A percentile compares a stretch with the other conserved stretches of the same genome.
Evolutionary conservation across 345 rosid genomes (phyloP).

Genomic region (Citrus unshiu): DNA sequence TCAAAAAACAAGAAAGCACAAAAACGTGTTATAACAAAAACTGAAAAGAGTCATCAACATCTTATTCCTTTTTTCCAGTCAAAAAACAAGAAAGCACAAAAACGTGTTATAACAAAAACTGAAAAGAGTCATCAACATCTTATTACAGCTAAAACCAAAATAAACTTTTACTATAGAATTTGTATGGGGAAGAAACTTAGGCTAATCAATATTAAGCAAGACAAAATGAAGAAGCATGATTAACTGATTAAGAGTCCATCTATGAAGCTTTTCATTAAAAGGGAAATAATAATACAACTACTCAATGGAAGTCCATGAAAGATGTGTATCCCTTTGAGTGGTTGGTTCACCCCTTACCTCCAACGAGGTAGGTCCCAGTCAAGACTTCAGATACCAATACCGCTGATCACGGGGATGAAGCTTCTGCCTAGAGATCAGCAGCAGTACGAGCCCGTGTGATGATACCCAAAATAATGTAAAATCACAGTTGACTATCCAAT

Average conservation of each 20-base stretch:
- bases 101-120: background rate
- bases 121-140: background rate
- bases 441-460: slow-evolving; percentile 1
- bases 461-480: background rate
- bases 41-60: background rate
- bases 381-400: slow-evolving; percentile 1
- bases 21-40: background rate
- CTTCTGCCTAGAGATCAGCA: background rate
- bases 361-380: background rate
- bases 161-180: background rate
- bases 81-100: background rate
- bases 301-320: background rate
- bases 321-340: background rate
- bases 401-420: background rate
- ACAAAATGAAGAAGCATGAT: slow-evolving; percentile 2
- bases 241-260: background rate
- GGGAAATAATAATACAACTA: background rate
- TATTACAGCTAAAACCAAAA: background rate
- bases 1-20: background rate
- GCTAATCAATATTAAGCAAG: background rate
- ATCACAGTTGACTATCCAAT: slow-evolving; percentile 24
- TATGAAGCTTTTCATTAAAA: background rate
- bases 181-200: background rate
- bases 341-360: slow-evolving; percentile 1
- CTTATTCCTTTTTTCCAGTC: background rate